phyloP scores from a whole-genome alignment of 805 yeast genomes.

The Saccharomycopsis lassenensis region DNA sequence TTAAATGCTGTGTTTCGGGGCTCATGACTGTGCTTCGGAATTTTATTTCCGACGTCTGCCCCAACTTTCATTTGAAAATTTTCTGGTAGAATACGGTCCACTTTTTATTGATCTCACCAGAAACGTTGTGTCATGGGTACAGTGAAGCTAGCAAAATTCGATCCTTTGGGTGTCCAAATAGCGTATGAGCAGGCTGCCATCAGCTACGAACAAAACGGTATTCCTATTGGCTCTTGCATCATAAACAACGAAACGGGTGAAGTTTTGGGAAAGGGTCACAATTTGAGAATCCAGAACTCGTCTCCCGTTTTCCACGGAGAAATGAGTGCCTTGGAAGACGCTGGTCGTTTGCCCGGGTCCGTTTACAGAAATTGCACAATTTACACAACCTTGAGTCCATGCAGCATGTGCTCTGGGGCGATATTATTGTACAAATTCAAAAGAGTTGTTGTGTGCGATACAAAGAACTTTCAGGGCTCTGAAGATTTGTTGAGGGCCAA shows the following conservation, averaged over 20 bases:
- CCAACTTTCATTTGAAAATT: no score
- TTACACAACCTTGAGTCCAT: conserved; percentile 89
- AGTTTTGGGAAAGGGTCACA: conserved; percentile 82
- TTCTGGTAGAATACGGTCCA: no score
- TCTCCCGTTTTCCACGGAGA: conserved; percentile 90
- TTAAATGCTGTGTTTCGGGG: no score
- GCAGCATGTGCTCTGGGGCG: conserved; percentile 94
- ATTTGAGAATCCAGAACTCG: conserved; percentile 74
- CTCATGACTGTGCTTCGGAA: no score
- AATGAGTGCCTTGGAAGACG: conserved; percentile 77
- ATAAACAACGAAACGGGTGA: conserved; percentile 63
- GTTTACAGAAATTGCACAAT: conserved; percentile 77
- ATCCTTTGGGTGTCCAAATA: conserved; percentile 50
- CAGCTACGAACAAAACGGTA: conserved; percentile 75
- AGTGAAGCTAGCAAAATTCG: no score
- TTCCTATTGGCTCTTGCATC: conserved; percentile 78
- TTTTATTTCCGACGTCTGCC: no score
- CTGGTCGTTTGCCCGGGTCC: conserved; percentile 77
- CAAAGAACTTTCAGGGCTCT: conserved; percentile 71
- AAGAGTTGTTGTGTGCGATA: conserved; percentile 85
- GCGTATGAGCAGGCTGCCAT: conserved; percentile 64
- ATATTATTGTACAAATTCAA: conserved; percentile 79
- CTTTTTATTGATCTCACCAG: no score
- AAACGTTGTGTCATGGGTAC: no score
- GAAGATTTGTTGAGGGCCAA: conserved; percentile 58